phyloP scores from a whole-genome alignment of 1,139 yeast genomes.

The Taphrina deformans region DNA sequence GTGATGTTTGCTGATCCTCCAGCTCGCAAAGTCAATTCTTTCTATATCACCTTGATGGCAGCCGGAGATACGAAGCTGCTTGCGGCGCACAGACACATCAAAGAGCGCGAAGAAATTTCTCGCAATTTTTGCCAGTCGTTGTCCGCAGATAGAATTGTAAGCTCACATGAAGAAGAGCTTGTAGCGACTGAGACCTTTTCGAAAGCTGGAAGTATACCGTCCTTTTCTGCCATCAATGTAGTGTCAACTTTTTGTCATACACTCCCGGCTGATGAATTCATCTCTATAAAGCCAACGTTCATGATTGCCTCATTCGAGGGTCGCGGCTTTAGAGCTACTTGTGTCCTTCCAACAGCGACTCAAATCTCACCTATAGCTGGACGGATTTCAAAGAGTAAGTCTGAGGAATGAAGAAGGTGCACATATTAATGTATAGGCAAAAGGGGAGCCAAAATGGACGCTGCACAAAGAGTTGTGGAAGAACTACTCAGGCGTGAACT shows the following conservation, averaged over 20 bases:
- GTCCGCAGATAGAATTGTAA: constrained; percentile 28
- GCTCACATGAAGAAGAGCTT: background rate
- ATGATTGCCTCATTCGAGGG: background rate
- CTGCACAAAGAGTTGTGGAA: constrained; percentile 26
- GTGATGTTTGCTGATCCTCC: too few species aligned
- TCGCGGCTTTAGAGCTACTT: constrained; percentile 3
- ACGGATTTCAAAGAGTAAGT: constrained; percentile 1
- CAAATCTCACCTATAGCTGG: constrained; percentile 12
- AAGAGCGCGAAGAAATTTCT: constrained; percentile 15
- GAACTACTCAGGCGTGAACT: constrained; percentile 10
- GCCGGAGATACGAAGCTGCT: background rate
- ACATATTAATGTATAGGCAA: background rate
- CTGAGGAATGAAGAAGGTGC: background rate
- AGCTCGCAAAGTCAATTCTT: constrained; percentile 19
- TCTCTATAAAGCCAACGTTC: constrained; percentile 8
- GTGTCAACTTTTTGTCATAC: constrained; percentile 12
- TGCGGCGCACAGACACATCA: constrained; percentile 6
- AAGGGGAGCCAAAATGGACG: constrained; percentile 20
- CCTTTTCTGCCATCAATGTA: constrained; percentile 18
- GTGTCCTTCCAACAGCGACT: constrained; percentile 16
- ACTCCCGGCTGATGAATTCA: constrained; percentile 17
- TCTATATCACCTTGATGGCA: constrained; percentile 4
- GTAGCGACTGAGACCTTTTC: background rate
- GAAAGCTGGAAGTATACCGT: background rate
- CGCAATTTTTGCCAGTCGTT: constrained; percentile 22